A percentile compares a stretch with the other conserved stretches of the same genome.
These are phyloP conservation scores for Nissolia schottii DNA, from an alignment of 306 rosid species.

Conservation along the genomic window DNA sequence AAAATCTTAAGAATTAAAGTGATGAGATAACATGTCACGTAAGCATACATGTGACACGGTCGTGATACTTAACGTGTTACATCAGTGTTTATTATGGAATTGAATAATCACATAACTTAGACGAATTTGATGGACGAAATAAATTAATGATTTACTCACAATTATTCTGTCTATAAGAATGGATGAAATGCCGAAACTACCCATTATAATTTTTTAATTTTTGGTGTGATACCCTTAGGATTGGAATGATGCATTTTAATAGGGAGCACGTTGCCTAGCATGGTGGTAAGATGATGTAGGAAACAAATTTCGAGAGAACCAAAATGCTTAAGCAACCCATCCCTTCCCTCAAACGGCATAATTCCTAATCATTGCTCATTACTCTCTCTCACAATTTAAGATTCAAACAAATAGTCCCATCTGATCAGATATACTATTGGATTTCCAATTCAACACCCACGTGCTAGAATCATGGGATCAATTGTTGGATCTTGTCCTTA, in stretches of 20 bases:
- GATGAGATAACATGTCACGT: too few relatives aligned
- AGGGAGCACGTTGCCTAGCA: not conserved
- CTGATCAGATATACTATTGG: not conserved
- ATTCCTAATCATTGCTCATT: constrained; percentile 42
- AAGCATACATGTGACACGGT: too few relatives aligned
- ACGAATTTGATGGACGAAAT: too few relatives aligned
- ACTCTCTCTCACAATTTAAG: not conserved
- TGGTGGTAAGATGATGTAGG: not conserved
- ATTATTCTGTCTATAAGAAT: constrained; percentile 28
- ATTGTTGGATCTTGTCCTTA: not conserved
- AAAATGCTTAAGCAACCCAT: not conserved
- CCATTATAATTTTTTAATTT: too few relatives aligned
- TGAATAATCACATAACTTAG: too few relatives aligned
- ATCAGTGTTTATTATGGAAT: too few relatives aligned
- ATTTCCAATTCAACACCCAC: not conserved
- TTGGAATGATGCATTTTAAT: not conserved
- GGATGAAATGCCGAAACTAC: constrained; percentile 15
- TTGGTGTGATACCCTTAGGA: too few relatives aligned
- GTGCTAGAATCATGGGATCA: not conserved
- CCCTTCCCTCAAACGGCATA: constrained; percentile 27
- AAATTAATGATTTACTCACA: too few relatives aligned
- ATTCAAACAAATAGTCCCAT: not conserved
- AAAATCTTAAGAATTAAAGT: too few relatives aligned
- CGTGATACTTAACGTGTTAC: too few relatives aligned
- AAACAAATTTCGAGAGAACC: not conserved